Conservation (phyloP, 371 early-diverging fungal species). For the Sanchytrium tribonematis region DNA sequence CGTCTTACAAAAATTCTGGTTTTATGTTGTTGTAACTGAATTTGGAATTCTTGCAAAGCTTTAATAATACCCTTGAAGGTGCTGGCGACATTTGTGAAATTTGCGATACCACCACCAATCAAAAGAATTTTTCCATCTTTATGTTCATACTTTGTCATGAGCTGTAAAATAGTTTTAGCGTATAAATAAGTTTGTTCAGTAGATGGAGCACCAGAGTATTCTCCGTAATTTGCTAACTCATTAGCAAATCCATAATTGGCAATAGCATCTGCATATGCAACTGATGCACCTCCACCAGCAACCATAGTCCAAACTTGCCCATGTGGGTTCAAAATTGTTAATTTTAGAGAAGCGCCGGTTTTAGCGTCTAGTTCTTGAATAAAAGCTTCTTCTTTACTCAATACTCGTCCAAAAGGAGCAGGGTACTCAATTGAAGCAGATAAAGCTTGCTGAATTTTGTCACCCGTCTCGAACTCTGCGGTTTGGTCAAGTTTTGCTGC, state of each 20-base stretch:
- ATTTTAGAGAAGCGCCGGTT: conserved; percentile 87
- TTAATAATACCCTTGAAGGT: conserved; percentile 95
- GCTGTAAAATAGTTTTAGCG: conserved; percentile 80
- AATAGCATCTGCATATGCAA: conserved; percentile 78
- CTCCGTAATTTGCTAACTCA: conserved; percentile 94
- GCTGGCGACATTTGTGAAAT: conserved; percentile 91
- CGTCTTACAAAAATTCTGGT: conserved; percentile 82
- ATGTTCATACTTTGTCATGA: conserved; percentile 54
- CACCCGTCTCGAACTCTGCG: conserved; percentile 77
- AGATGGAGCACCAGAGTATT: conserved; percentile 92
- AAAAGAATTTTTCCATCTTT: conserved; percentile 75
- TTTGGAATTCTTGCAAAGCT: conserved; percentile 66
- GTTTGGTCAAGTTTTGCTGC: conserved; percentile 95
- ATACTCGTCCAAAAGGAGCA: conserved; percentile 85
- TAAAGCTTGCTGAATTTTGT: conserved; percentile 17
- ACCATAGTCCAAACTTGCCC: conserved; percentile 97
- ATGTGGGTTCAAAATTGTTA: conserved; percentile 70
- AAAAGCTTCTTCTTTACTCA: conserved; percentile 83
- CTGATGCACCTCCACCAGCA: conserved; percentile 93
- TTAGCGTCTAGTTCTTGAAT: conserved; percentile 86
- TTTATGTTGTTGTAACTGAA: conserved; percentile 48
- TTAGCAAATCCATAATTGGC: conserved; percentile 68
- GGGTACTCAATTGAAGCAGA: conserved; percentile 59
- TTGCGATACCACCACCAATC: conserved; percentile 95
- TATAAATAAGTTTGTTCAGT: conserved; percentile 93